phyloP scores from a whole-genome alignment of 1,139 yeast species.

The Suhomyces coccinellae region DNA sequence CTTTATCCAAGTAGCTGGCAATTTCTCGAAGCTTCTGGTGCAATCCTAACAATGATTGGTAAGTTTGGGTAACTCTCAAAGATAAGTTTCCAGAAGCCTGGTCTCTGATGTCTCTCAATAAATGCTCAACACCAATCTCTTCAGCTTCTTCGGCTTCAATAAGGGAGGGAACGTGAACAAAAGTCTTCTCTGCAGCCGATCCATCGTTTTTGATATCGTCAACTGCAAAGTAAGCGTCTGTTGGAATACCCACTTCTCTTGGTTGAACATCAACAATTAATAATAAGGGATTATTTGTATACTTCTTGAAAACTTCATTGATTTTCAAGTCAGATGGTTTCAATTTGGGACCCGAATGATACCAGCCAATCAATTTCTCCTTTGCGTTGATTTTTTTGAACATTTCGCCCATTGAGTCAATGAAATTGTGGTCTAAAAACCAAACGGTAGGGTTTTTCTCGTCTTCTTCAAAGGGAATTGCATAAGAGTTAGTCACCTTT shows the following conservation, averaged over 20 bases:
- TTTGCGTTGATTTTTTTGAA: conserved; percentile 95
- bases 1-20: conserved; percentile 75
- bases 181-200: conserved; percentile 89
- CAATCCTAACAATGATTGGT: conserved; percentile 84
- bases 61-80: conserved; percentile 81
- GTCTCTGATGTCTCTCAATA: conserved; percentile 90
- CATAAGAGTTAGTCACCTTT: conserved; percentile 75
- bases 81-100: conserved; percentile 95
- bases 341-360: conserved; percentile 95
- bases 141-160: conserved; percentile 99
- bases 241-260: conserved; percentile 80
- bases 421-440: conserved; percentile 95
- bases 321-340: conserved; percentile 86
- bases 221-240: conserved; percentile 91
- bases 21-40: conserved; percentile 80
- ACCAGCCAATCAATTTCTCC: conserved; percentile 97
- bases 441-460: conserved; percentile 91
- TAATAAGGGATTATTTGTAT: conserved; percentile 78
- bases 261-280: conserved; percentile 93
- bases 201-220: conserved; percentile 98
- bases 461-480: conserved; percentile 96
- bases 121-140: conserved; percentile 97
- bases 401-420: conserved; percentile 97
- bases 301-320: conserved; percentile 83
- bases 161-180: conserved; percentile 86